Evolutionary conservation across 2,329 filamentous ascomycete species (phyloP), one percentile per base, ranked within the genome.

Genomic region (Cryphonectria radicalis): DNA sequence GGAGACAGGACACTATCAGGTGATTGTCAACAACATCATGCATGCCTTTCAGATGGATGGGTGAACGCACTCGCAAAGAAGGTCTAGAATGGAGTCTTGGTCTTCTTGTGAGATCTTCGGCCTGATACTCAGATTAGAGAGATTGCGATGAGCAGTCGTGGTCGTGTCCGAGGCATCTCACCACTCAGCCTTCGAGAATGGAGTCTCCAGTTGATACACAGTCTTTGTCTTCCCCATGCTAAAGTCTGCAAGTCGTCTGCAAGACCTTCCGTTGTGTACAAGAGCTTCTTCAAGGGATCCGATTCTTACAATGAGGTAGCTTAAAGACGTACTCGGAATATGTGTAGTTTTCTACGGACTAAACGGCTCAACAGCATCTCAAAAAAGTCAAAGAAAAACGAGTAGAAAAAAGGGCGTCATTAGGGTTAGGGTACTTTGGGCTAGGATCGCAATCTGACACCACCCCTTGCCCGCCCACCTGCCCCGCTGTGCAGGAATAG

Each of bases 191-290:
- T 83, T 80, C 1, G 90, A 89, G 77, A 88, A 93, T 0, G 91
- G 90, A 3, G 88, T 89, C 64, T 92, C 89, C 35, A 92, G 85
- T 75, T 90, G 90, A 77, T 91, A 89, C 25, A 91, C 82, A 11
- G 88, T 83, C 77, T 87, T 91, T 72, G 88, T 91, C 62, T 85
- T 84, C 62, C 86, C 85, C 84, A 87, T 86, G 13, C 17, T 65
- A 10, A 19, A 50, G 7, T n/a, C 22, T 42, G 28, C 25, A 13
- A 46, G 17, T 42, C 8, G 7, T n/a, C 22, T 42, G 28, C 25
- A 13, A 46, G 17, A 42, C 8, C 55, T 46, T 43, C 7, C 22
- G 7, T 25, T 13, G 7, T 17, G 55, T 7, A 7, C 7, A 59
- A 32, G 25, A 8, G 5, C 19, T 4, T 32, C 6, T 7, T 35